These are phyloP conservation scores for Penicillium freii DNA, from an alignment of 2,329 filamentous ascomycete species.

Conservation along the genomic window DNA sequence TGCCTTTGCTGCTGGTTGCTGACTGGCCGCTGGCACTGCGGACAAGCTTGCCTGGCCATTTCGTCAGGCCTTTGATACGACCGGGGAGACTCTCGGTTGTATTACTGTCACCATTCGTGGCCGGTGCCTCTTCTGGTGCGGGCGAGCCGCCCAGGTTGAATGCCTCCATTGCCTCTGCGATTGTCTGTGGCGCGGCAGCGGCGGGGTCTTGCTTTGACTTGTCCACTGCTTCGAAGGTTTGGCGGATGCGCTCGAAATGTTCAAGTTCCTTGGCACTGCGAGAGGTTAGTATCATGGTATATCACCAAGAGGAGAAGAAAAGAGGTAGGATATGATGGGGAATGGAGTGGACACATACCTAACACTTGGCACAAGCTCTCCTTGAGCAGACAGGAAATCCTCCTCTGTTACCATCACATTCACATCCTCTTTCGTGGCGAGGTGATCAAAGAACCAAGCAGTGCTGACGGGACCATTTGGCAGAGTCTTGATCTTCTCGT, in stretches of 20 bases:
- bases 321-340: background rate
- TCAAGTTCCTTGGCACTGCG: conserved; percentile 79
- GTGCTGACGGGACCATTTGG: conserved; percentile 65
- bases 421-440: conserved; percentile 77
- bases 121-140: conserved; percentile 19
- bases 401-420: conserved; percentile 84
- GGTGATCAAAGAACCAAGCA: conserved; percentile 93
- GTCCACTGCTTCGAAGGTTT: conserved; percentile 68
- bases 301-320: background rate
- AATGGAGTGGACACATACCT: conserved; percentile 38
- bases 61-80: conserved; percentile 35
- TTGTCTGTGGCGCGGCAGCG: conserved; percentile 31
- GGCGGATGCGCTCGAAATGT: conserved; percentile 84
- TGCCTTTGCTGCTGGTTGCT: conserved; percentile 28
- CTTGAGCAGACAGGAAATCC: conserved; percentile 79
- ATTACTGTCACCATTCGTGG: conserved; percentile 28
- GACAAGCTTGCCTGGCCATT: conserved; percentile 25
- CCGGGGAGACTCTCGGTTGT: conserved; percentile 19
- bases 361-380: conserved; percentile 88
- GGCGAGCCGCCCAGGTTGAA: conserved; percentile 26
- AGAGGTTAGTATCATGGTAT: conserved; percentile 24
- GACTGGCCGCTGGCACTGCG: conserved; percentile 34
- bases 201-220: conserved; percentile 42
- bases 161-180: conserved; percentile 39
- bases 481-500: conserved; percentile 73